Evolutionary conservation across 2,329 filamentous ascomycete species (phyloP).

Genomic region (Calonectria honghensis): DNA sequence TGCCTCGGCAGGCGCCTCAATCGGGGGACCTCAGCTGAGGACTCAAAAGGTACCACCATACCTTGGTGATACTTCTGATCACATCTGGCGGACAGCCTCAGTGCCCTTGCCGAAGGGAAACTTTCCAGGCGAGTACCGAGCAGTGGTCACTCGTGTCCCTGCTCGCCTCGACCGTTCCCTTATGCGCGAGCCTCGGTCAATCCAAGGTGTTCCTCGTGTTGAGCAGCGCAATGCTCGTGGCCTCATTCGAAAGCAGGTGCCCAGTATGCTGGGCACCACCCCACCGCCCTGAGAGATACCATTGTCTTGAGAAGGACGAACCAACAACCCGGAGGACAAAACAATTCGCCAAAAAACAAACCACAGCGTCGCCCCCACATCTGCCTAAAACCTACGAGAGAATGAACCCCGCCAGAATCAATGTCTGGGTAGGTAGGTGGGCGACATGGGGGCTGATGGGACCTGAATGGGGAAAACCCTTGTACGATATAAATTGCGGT

Average conservation of each 20-base stretch:
- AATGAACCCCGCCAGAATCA: slow-evolving; percentile 1
- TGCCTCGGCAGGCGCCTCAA: slow-evolving; percentile 71
- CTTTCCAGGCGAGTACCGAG: slow-evolving; percentile 78
- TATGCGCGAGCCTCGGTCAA: slow-evolving; percentile 93
- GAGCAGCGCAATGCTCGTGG: slow-evolving; percentile 71
- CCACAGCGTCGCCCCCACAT: slow-evolving; percentile 7
- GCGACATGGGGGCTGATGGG: background rate
- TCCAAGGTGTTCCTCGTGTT: slow-evolving; percentile 87
- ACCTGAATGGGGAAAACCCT: slow-evolving; percentile 26
- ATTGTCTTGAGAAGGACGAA: slow-evolving; percentile 1
- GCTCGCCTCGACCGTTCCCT: slow-evolving; percentile 88
- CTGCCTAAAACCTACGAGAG: background rate
- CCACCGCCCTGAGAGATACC: slow-evolving; percentile 59
- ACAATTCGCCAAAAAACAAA: background rate
- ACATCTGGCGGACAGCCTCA: slow-evolving; percentile 84
- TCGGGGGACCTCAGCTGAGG: slow-evolving; percentile 61
- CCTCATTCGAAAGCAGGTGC: slow-evolving; percentile 74
- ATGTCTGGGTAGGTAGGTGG: background rate
- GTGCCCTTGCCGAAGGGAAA: slow-evolving; percentile 77
- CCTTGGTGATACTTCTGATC: slow-evolving; percentile 83
- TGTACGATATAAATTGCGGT: slow-evolving; percentile 54
- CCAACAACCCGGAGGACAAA: slow-evolving; percentile 8
- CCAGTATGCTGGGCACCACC: slow-evolving; percentile 67
- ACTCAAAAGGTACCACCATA: slow-evolving; percentile 73
- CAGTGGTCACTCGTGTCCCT: slow-evolving; percentile 80